phyloP scores from a whole-genome alignment of 345 rosid genomes.

The Chamaenerion angustifolium region DNA sequence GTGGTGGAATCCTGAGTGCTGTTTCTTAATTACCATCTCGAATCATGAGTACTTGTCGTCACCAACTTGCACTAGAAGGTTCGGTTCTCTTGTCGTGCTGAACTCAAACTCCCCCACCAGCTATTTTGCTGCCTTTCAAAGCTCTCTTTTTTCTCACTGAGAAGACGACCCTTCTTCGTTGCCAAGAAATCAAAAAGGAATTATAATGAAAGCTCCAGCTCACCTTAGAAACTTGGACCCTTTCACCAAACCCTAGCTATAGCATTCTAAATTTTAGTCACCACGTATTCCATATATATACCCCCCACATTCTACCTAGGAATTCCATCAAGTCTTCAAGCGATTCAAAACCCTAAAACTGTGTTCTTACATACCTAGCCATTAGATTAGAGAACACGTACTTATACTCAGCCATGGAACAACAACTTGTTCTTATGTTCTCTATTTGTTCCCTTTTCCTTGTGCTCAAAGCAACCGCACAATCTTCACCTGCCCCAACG shows the following conservation, averaged over 20 bases:
- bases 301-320: neutral
- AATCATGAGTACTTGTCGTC: no score
- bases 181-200: constrained; percentile 12
- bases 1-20: no score
- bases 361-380: no score
- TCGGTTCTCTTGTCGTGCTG: no score
- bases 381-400: neutral
- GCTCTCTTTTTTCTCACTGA: constrained; percentile 13
- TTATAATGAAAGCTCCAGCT: constrained; percentile 13
- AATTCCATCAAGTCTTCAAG: no score
- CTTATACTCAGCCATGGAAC: constrained; percentile 22
- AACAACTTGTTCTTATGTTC: constrained; percentile 15
- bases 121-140: constrained; percentile 19
- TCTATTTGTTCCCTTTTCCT: constrained; percentile 8
- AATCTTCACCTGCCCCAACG: constrained; percentile 13
- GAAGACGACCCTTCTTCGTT: neutral
- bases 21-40: no score
- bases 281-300: no score
- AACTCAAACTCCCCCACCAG: neutral
- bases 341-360: neutral
- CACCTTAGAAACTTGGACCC: constrained; percentile 15
- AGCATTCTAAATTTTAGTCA: no score
- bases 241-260: constrained; percentile 27
- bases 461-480: no score
- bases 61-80: no score